Conservation (phyloP, 2,329 filamentous ascomycete genomes). For the Intubia oerlemansii region DNA sequence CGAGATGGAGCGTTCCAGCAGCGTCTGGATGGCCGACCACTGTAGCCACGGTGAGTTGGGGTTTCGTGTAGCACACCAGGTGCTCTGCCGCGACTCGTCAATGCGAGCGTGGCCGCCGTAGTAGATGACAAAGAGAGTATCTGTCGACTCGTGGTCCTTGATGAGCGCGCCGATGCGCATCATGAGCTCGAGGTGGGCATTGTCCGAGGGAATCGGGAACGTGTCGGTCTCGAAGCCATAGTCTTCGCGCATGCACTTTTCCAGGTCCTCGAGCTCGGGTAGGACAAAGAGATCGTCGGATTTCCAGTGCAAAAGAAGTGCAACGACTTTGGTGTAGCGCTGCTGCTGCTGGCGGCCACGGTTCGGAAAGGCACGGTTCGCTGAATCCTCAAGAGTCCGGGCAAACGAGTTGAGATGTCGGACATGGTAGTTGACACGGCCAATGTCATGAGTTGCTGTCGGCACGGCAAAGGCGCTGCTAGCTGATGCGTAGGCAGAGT, state of each 20-base stretch:
- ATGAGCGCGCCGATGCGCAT: conserved; percentile 32
- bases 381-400: conserved; percentile 33
- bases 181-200: conserved; percentile 36
- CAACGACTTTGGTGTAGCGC: conserved; percentile 32
- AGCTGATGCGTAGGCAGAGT: conserved; percentile 25
- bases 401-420: conserved; percentile 34
- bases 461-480: conserved; percentile 17
- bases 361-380: conserved; percentile 33
- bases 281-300: conserved; percentile 36
- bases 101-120: conserved; percentile 39
- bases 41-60: conserved; percentile 32
- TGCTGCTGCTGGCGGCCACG: conserved; percentile 27
- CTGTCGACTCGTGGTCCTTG: conserved; percentile 28
- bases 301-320: conserved; percentile 33
- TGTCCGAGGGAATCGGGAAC: conserved; percentile 35
- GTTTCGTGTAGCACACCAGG: conserved; percentile 35
- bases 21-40: conserved; percentile 38
- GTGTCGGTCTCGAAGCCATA: conserved; percentile 35
- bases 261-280: conserved; percentile 33
- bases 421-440: conserved; percentile 34
- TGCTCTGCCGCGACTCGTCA: conserved; percentile 36
- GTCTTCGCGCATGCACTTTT: conserved; percentile 30
- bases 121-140: conserved; percentile 35
- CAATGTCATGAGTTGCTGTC: conserved; percentile 32
- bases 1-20: conserved; percentile 33